Evolutionary conservation across 176 grass and related monocot genomes (phyloP).

Genomic region (Puccinellia tenuiflora): DNA sequence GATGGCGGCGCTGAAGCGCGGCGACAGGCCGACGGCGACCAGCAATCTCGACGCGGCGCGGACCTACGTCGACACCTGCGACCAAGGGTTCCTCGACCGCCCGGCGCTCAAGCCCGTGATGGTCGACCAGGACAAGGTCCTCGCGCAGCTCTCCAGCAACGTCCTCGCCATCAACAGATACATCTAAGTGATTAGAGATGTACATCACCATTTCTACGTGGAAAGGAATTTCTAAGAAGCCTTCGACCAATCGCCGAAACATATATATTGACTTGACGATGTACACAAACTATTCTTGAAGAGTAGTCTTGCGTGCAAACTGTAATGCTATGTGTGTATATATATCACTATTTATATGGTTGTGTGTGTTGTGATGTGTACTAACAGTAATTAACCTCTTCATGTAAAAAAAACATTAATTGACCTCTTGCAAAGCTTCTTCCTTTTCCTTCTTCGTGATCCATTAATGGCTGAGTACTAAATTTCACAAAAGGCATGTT

Average conservation of each 20-base stretch:
- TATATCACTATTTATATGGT: background rate
- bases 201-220: background rate
- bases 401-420: no score
- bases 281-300: background rate
- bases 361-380: background rate
- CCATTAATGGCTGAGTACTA: no score
- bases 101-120: background rate
- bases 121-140: conserved; percentile 19
- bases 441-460: background rate
- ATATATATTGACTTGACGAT: background rate
- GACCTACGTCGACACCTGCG: conserved; percentile 43
- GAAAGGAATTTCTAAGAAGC: background rate
- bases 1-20: conserved; percentile 5
- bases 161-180: conserved; percentile 38
- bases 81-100: conserved; percentile 43
- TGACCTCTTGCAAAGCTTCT: background rate
- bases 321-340: background rate
- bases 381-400: background rate
- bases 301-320: background rate
- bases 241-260: background rate
- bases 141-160: conserved; percentile 43
- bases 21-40: conserved; percentile 19
- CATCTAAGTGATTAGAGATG: background rate
- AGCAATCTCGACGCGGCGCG: conserved; percentile 31
- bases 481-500: background rate